Conservation (phyloP, 768 basidiomycete species). For the Ramaria rubella region DNA sequence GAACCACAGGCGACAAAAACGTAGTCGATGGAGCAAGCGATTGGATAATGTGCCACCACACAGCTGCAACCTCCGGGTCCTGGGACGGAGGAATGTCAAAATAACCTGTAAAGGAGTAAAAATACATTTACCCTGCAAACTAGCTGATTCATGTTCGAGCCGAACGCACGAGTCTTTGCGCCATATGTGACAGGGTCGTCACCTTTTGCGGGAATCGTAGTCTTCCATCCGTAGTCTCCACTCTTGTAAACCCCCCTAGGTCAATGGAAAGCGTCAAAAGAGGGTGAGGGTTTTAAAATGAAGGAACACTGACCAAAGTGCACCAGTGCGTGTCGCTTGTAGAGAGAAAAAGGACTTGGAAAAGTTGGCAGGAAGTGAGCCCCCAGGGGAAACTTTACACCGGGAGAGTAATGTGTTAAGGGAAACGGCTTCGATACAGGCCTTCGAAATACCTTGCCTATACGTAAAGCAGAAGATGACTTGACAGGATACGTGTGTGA, state of each 20-base stretch:
- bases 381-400: not conserved
- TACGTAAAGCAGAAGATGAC: no score
- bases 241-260: not conserved
- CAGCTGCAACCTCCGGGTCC: constrained; percentile 1
- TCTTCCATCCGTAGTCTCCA: constrained; percentile 13
- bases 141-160: not conserved
- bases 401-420: constrained; percentile 5
- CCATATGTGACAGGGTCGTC: constrained; percentile 3
- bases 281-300: not conserved
- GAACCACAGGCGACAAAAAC: not conserved
- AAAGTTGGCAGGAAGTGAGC: constrained; percentile 9
- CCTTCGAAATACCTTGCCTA: constrained; percentile 7
- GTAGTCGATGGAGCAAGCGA: not conserved
- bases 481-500: not conserved
- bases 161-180: not conserved
- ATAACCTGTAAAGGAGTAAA: not conserved
- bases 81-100: not conserved
- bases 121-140: not conserved
- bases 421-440: constrained; percentile 1
- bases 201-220: constrained; percentile 13
- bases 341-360: constrained; percentile 8
- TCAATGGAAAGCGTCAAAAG: not conserved
- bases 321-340: constrained; percentile 8
- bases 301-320: not conserved
- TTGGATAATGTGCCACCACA: not conserved